These are phyloP conservation scores for Candida krabiensis DNA, from an alignment of 805 yeast genomes.

Conservation along the genomic window DNA sequence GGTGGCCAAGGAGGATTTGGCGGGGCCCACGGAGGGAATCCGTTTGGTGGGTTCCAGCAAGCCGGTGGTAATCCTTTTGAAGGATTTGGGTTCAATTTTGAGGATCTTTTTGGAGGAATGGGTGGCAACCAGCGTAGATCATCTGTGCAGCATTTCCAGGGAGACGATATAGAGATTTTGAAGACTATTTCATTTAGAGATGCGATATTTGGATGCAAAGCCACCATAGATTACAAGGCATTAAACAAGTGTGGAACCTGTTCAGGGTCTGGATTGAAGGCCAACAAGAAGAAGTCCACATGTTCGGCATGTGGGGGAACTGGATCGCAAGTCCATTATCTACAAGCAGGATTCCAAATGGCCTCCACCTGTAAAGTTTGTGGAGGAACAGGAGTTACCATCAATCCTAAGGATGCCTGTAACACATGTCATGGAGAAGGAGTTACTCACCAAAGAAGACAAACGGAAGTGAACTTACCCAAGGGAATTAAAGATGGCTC, in stretches of 20 bases:
- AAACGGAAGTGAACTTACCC: conserved; percentile 83
- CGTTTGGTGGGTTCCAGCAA: conserved; percentile 43
- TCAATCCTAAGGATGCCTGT: conserved; percentile 71
- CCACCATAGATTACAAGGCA: conserved; percentile 68
- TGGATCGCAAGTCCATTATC: conserved; percentile 81
- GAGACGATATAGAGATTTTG: conserved; percentile 82
- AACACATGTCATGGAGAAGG: conserved; percentile 86
- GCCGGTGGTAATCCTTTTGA: conserved; percentile 30
- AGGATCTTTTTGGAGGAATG: conserved; percentile 61
- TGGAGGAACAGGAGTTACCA: conserved; percentile 82
- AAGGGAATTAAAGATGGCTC: conserved; percentile 87
- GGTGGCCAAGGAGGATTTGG: conserved; percentile 44
- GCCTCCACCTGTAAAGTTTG: conserved; percentile 88
- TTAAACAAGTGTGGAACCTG: conserved; percentile 79
- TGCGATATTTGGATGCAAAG: conserved; percentile 75
- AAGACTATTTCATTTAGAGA: conserved; percentile 80
- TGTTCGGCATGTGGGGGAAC: conserved; percentile 91
- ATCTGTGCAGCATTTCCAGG: conserved; percentile 74
- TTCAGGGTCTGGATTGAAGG: conserved; percentile 81
- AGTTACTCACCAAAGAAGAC: conserved; percentile 62
- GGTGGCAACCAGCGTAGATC: conserved; percentile 38
- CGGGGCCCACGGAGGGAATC: conserved; percentile 50
- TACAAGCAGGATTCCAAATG: conserved; percentile 96
- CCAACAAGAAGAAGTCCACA: conserved; percentile 69
- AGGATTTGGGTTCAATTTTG: conserved; percentile 43